These are phyloP conservation scores for Amanita thiersii DNA, from an alignment of 768 basidiomycete species.

Conservation along the genomic window DNA sequence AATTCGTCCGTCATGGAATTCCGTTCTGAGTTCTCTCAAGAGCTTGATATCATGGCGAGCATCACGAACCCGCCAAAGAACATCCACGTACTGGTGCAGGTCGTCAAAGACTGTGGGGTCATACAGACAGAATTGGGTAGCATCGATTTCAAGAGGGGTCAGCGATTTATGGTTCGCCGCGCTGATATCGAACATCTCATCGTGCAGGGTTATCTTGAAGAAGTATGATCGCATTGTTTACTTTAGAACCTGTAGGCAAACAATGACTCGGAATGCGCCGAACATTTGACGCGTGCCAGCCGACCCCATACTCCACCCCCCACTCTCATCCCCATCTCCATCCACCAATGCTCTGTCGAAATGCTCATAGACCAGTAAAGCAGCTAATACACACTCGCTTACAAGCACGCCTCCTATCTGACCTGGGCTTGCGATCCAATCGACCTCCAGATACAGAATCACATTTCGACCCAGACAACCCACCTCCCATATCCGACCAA, in stretches of 20 bases:
- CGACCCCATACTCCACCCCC: constrained; percentile 8
- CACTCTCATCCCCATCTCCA: constrained; percentile 7
- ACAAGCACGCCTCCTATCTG: constrained; percentile 11
- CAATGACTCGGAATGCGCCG: not conserved
- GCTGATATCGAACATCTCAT: constrained; percentile 92
- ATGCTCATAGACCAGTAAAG: constrained; percentile 6
- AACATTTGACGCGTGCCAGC: not conserved
- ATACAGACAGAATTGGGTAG: constrained; percentile 89
- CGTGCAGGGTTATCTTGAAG: constrained; percentile 87
- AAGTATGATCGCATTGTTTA: constrained; percentile 33
- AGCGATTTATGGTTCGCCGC: constrained; percentile 81
- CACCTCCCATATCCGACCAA: constrained; percentile 45
- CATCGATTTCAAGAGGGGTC: constrained; percentile 85
- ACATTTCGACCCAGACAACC: constrained; percentile 16
- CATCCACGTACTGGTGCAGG: constrained; percentile 79
- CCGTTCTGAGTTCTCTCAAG: constrained; percentile 75
- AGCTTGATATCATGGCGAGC: constrained; percentile 80
- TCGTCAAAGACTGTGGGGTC: constrained; percentile 82
- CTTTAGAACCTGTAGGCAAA: not conserved
- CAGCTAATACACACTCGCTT: not conserved
- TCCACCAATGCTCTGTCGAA: constrained; percentile 18
- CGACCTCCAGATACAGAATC: constrained; percentile 26
- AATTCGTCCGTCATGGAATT: constrained; percentile 62
- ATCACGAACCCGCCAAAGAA: constrained; percentile 84
- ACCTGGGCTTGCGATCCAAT: constrained; percentile 26